A percentile compares a stretch with the other conserved stretches of the same genome.
phyloP scores from a whole-genome alignment of 2,329 filamentous ascomycete genomes.

The Herpotrichia juniperi region DNA sequence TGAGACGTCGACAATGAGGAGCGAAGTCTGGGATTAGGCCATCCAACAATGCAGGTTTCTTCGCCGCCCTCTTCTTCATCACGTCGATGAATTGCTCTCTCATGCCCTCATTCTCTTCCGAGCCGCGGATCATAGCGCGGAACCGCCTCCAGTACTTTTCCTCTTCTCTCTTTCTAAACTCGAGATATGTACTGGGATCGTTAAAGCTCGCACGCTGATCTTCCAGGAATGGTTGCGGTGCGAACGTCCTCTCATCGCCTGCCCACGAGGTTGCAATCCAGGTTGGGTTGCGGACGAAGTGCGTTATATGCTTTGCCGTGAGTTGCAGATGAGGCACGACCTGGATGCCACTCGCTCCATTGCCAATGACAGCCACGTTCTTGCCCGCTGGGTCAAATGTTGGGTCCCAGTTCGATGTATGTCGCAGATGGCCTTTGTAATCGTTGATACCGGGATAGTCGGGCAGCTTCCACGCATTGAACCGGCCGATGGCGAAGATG shows the following conservation, averaged over 20 bases:
- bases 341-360: slow-evolving; percentile 68
- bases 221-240: slow-evolving; percentile 44
- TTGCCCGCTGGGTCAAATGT: slow-evolving; percentile 62
- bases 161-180: slow-evolving; percentile 50
- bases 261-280: slow-evolving; percentile 63
- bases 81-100: slow-evolving; percentile 37
- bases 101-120: slow-evolving; percentile 40
- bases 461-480: slow-evolving; percentile 40
- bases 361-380: slow-evolving; percentile 67
- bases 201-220: slow-evolving; percentile 64
- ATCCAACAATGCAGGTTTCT: slow-evolving; percentile 50
- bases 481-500: slow-evolving; percentile 42
- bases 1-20: slow-evolving; percentile 40
- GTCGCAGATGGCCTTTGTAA: slow-evolving; percentile 34
- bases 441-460: slow-evolving; percentile 36
- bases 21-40: slow-evolving; percentile 49
- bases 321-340: slow-evolving; percentile 65
- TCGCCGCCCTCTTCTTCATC: slow-evolving; percentile 46
- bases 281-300: slow-evolving; percentile 65
- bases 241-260: slow-evolving; percentile 48
- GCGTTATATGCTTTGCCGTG: slow-evolving; percentile 55
- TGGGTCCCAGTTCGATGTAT: slow-evolving; percentile 39
- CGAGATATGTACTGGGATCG: slow-evolving; percentile 66
- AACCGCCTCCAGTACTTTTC: slow-evolving; percentile 66
- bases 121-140: slow-evolving; percentile 45